Evolutionary conservation across 2,329 filamentous ascomycete genomes (phyloP), one percentile per base, ranked within the genome.

Genomic region (Mollisia scopiformis): DNA sequence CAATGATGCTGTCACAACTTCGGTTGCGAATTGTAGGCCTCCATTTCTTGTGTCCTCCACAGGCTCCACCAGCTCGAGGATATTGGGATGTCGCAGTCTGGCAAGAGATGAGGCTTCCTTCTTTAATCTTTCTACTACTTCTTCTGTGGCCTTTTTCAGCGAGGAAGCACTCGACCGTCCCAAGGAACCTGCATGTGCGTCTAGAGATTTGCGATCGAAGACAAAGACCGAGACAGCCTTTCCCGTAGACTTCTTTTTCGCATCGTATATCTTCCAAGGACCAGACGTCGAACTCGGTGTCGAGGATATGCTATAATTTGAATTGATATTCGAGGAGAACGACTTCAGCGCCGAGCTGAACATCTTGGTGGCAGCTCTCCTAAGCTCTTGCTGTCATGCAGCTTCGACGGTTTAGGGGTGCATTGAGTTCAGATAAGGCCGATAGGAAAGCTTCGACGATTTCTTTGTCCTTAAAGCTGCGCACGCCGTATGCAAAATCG

Each of bases 261-360:
- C 93, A 79, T 97, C 93, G 82, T 94, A 94, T 72, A 99, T 95
- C 80, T 93, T 96, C 95, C 95, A 99, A 61, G 93, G 92, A 19
- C 95, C 95, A 16, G 93, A 91, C 55, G 87, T 87, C 55, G 92
- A 90, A n/a, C 87, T 89, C 11, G 90, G 85, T 62, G 86, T 87
- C 27, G 88, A 83, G 23, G 92, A 89, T 67, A 98, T 82, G 68
- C 90, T 87, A 78, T 99, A 99, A 79, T 97, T 96, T 73, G 90
- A 88, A 62, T 88, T 88, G 78, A 99, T 98, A 78, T 97, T 97
- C 69, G 85, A 94, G 66, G 88, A 89, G 75, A 98, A 94, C 66
- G 94, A 96, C 78, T 98, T 98, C 75, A 98, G 84, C 67, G 92
- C 92, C 64, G 89, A 93, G 73, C 66, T 69, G 53, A 71, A 70